Evolutionary conservation across 2,329 filamentous ascomycete species (phyloP).

Genomic region (Talaromyces sp.): DNA sequence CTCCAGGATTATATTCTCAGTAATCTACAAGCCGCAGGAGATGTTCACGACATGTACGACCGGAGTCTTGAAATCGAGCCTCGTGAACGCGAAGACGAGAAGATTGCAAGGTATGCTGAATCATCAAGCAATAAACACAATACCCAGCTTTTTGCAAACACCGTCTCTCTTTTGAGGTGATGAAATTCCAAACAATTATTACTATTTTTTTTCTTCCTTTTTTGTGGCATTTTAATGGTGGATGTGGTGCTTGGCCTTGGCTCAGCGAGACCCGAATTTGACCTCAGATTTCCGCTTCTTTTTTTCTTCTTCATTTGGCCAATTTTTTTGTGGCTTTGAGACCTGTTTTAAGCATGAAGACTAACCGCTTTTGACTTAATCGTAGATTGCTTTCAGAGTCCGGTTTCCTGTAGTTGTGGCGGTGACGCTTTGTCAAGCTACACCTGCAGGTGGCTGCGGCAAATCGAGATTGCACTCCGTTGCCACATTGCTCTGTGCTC

Average conservation of each 20-base stretch:
- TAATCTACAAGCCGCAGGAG: constrained; percentile 92
- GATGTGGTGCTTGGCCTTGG: constrained; percentile 21
- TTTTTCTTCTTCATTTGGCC: constrained; percentile 5
- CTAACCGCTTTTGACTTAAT: constrained; percentile 35
- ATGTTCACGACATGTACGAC: constrained; percentile 99
- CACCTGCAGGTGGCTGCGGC: constrained; percentile 21
- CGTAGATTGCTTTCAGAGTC: constrained; percentile 53
- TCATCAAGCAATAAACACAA: constrained; percentile 34
- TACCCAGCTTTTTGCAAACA: constrained; percentile 36
- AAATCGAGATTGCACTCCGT: constrained; percentile 12
- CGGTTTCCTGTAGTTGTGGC: constrained; percentile 46
- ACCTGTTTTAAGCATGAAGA: constrained; percentile 28
- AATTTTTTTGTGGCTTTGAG: constrained; percentile 15
- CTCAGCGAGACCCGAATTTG: constrained; percentile 37
- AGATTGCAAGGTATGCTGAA: constrained; percentile 87
- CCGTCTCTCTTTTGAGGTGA: constrained; percentile 38
- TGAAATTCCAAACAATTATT: constrained; percentile 15
- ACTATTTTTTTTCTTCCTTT: constrained; percentile 13
- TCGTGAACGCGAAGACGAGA: constrained; percentile 95
- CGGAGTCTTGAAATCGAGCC: constrained; percentile 92
- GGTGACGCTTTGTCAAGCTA: constrained; percentile 24
- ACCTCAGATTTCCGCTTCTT: constrained; percentile 17
- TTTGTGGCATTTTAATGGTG: constrained; percentile 11
- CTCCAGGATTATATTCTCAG: constrained; percentile 95
- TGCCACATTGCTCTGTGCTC: constrained; percentile 16